These are phyloP conservation scores for Nectriaceae sp. DNA, from an alignment of 2,329 filamentous ascomycete genomes.

Conservation along the genomic window DNA sequence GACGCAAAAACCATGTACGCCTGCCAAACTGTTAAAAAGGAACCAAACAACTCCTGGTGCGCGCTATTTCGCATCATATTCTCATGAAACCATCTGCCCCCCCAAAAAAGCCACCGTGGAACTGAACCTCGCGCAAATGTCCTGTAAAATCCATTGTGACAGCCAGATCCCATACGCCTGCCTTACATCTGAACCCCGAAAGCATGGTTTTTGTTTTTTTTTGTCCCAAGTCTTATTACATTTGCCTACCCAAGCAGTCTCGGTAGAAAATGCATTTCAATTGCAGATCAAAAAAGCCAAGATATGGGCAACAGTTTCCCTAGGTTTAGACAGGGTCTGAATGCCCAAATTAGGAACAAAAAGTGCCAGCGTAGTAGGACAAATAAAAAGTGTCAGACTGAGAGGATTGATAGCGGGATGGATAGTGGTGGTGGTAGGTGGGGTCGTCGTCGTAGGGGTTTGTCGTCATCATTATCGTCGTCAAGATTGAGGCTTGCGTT, in stretches of 20 bases:
- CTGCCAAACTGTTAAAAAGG: conserved; percentile 11
- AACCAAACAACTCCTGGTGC: conserved; percentile 18
- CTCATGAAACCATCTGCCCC: conserved; percentile 11
- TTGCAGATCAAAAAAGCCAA: conserved; percentile 19
- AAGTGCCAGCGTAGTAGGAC: conserved; percentile 2
- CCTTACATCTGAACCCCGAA: conserved; percentile 10
- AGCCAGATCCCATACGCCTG: conserved; percentile 16
- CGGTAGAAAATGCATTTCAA: conserved; percentile 2
- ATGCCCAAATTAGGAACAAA: conserved; percentile 13
- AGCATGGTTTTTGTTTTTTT: neutral
- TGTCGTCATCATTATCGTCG: conserved; percentile 22
- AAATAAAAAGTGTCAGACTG: conserved; percentile 3
- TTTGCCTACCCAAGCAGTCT: conserved; percentile 4
- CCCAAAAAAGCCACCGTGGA: neutral
- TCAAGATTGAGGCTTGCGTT: conserved; percentile 9
- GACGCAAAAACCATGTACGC: conserved; percentile 20
- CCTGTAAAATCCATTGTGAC: conserved; percentile 11
- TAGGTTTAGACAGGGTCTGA: conserved; percentile 8
- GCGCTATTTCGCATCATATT: conserved; percentile 17
- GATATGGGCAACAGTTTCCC: conserved; percentile 20
- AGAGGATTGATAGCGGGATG: conserved; percentile 8
- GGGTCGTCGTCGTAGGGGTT: conserved; percentile 14
- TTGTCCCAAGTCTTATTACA: conserved; percentile 19
- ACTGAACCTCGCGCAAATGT: conserved; percentile 2
- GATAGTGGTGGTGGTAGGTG: neutral